phyloP scores from a whole-genome alignment of 176 grass and related monocot genomes.

The Cenchrus fungigraminus region DNA sequence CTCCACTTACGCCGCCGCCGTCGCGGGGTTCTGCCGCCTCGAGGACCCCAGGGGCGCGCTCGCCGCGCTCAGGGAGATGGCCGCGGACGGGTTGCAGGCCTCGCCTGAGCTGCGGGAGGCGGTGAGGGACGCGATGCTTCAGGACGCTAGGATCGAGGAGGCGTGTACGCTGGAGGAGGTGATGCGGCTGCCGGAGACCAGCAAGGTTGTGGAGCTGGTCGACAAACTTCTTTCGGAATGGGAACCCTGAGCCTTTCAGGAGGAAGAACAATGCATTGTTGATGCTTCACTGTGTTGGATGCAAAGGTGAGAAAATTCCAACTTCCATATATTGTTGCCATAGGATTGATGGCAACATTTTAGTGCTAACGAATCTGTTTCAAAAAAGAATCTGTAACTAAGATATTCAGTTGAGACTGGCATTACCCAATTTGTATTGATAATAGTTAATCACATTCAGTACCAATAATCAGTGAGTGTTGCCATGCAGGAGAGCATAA shows the following conservation, averaged over 20 bases:
- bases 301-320: not conserved
- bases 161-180: conserved; percentile 46
- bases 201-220: conserved; percentile 35
- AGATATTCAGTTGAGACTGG: too few relatives aligned
- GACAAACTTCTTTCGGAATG: conserved; percentile 51
- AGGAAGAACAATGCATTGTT: not conserved
- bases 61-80: conserved; percentile 47
- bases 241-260: conserved; percentile 33
- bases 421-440: not conserved
- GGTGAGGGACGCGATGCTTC: conserved; percentile 47
- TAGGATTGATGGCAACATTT: not conserved
- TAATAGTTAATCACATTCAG: not conserved
- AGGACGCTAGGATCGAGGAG: conserved; percentile 58
- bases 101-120: conserved; percentile 39
- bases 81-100: conserved; percentile 14
- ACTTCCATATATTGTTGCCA: not conserved
- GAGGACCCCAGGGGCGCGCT: conserved; percentile 44
- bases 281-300: not conserved
- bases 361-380: not conserved
- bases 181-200: conserved; percentile 37
- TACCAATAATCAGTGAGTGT: not conserved
- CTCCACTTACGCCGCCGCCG: conserved; percentile 38
- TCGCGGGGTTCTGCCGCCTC: conserved; percentile 51
- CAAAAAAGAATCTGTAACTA: too few relatives aligned
- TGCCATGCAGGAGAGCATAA: not conserved